phyloP scores from a whole-genome alignment of 1,284 basidiomycete species.

The Cutaneotrichosporon cutaneum region DNA sequence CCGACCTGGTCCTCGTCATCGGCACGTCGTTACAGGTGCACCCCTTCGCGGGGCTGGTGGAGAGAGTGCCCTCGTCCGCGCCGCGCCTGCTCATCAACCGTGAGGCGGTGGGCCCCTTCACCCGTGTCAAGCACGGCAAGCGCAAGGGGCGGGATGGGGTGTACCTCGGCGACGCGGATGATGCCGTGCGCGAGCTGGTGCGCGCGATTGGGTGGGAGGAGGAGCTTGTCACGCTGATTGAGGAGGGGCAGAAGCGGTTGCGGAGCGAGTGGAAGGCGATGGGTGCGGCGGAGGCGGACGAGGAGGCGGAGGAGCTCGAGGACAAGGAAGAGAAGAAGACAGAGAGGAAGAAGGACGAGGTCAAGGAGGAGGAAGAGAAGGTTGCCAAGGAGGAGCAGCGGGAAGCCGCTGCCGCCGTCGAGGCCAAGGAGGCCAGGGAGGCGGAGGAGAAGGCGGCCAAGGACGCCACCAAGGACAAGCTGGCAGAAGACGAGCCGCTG shows the following conservation, averaged over 20 bases:
- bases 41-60: constrained; percentile 58
- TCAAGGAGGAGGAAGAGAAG: background rate
- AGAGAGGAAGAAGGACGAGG: background rate
- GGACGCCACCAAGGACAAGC: background rate
- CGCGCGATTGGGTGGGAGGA: constrained; percentile 48
- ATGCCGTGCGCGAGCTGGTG: constrained; percentile 38
- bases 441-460: background rate
- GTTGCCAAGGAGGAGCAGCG: background rate
- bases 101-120: constrained; percentile 56
- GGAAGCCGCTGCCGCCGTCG: background rate
- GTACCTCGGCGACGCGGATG: constrained; percentile 52
- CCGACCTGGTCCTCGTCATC: constrained; percentile 85
- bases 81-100: constrained; percentile 59
- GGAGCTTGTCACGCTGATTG: constrained; percentile 41
- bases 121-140: constrained; percentile 12
- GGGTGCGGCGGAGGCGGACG: background rate
- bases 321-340: background rate
- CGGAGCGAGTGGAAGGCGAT: constrained; percentile 33
- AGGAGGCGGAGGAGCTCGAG: constrained; percentile 8
- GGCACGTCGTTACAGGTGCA: constrained; percentile 73
- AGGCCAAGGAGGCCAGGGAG: background rate
- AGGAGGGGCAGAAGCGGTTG: constrained; percentile 31
- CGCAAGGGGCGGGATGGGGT: constrained; percentile 42
- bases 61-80: constrained; percentile 50
- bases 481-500: background rate